Evolutionary conservation across 1,284 basidiomycete genomes (phyloP).

Genomic region (Peniophora sp.): DNA sequence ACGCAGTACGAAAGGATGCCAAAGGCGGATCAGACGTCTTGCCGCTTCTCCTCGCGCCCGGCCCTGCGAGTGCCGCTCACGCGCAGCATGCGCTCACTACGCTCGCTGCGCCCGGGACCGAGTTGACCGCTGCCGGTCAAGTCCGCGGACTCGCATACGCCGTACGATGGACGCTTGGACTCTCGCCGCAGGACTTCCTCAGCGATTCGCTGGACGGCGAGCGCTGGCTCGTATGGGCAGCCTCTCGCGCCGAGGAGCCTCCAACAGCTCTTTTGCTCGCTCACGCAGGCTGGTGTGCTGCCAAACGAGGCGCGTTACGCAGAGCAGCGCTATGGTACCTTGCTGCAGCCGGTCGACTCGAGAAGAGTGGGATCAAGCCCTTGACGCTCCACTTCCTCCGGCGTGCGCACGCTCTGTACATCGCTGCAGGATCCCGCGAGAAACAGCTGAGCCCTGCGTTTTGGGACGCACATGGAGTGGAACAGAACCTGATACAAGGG

Average conservation of each 20-base stretch:
- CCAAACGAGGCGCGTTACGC: constrained; percentile 44
- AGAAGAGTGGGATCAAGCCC: constrained; percentile 78
- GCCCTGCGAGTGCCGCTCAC: constrained; percentile 49
- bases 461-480: constrained; percentile 59
- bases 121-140: constrained; percentile 53
- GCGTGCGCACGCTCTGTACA: constrained; percentile 56
- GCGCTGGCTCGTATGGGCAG: constrained; percentile 75
- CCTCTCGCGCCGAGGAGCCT: constrained; percentile 75
- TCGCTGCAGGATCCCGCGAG: constrained; percentile 23
- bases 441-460: constrained; percentile 69
- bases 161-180: constrained; percentile 67
- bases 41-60: constrained; percentile 60
- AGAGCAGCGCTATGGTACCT: constrained; percentile 72
- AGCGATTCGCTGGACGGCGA: constrained; percentile 58
- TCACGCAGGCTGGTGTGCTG: constrained; percentile 65
- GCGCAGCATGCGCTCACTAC: constrained; percentile 50
- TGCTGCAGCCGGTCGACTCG: constrained; percentile 61
- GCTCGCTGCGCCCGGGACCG: constrained; percentile 32
- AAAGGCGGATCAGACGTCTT: constrained; percentile 73
- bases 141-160: constrained; percentile 56
- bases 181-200: constrained; percentile 50
- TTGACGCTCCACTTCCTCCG: constrained; percentile 73
- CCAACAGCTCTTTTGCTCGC: constrained; percentile 68
- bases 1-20: constrained; percentile 73
- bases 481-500: constrained; percentile 28